Base-by-base conservation (phyloP, 1,139 yeast species). In the Diutina sp. region DNA sequence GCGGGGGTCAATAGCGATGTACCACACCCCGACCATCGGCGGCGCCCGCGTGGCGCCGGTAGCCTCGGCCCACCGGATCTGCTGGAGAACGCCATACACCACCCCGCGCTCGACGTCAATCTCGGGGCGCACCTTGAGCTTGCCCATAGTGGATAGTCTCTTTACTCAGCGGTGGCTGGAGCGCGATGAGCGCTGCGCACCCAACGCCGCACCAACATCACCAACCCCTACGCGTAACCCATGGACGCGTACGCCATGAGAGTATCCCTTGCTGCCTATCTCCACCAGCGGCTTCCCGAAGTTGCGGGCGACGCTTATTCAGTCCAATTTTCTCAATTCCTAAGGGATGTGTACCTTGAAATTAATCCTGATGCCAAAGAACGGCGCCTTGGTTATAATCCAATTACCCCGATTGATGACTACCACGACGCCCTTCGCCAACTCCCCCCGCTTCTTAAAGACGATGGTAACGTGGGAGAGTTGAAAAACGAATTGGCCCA, bases 11-110 rank as follows among this genome's bases (percentile, higher is more conserved):
- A 50, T 32, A n/a, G 28, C n/a, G 29, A 50, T 32, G 18, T 32
- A 32, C 53, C 53, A 50, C 8, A 50, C 53, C 8, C 14, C 18
- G 6, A 32, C 44, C 28, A 50, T 8, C n/a, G 53, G 45, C 30
- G 53, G 53, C 16, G 32, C 41, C 16, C 53, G 41, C 16, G 53
- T 50, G 9, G 53, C 53, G n/a, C 44, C 32, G n/a, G 11, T 28
- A 12, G 53, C 53, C 16, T 50, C 53, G 18, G 32, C 53, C 53
- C 53, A 50, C 9, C 53, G 41, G 4, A 50, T n/a, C 14, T 50
- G 53, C 18, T 50, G 21, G 14, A 50, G 44, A n/a, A 32, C 28
- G 18, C 16, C 29, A n/a, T 50, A 50, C 7, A 50, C 53, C 16
- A 50, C 32, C n/a, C 53, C 53, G n/a, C n/a, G n/a, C 16, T 50